Conservation (phyloP, 768 basidiomycete species). For the Heimioporus sp. region DNA sequence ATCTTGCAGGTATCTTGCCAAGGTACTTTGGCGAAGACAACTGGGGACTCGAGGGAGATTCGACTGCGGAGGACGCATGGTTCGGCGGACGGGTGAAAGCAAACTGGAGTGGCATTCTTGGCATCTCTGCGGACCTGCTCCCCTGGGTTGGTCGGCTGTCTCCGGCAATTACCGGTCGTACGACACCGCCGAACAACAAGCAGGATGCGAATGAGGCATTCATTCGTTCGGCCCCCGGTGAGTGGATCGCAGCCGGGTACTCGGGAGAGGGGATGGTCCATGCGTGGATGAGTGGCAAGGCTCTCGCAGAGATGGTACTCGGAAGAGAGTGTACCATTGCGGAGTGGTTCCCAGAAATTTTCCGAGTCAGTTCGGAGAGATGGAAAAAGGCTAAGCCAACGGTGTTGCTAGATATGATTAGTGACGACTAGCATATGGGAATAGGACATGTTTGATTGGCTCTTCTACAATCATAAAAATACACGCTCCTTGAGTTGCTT, state of each 20-base stretch:
- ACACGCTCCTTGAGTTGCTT: too few relatives aligned
- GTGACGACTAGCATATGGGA: neutral
- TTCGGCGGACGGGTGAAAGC: slow-evolving; percentile 49
- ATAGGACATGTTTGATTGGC: too few relatives aligned
- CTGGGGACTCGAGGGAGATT: slow-evolving; percentile 39
- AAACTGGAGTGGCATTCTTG: slow-evolving; percentile 65
- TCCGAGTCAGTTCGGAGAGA: slow-evolving; percentile 46
- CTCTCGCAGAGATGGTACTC: slow-evolving; percentile 58
- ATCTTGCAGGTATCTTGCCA: slow-evolving; percentile 46
- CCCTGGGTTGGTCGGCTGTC: slow-evolving; percentile 77
- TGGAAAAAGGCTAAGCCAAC: slow-evolving; percentile 52
- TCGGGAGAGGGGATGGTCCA: slow-evolving; percentile 74
- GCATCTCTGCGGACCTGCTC: slow-evolving; percentile 54
- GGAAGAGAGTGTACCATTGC: slow-evolving; percentile 32
- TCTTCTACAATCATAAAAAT: too few relatives aligned
- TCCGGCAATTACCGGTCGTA: slow-evolving; percentile 43
- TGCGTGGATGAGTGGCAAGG: slow-evolving; percentile 64
- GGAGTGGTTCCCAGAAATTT: slow-evolving; percentile 51
- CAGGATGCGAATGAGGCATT: neutral
- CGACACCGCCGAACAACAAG: slow-evolving; percentile 9
- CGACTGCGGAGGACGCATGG: slow-evolving; percentile 28
- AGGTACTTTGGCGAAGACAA: slow-evolving; percentile 49
- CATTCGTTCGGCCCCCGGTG: slow-evolving; percentile 43
- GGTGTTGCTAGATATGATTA: slow-evolving; percentile 32
- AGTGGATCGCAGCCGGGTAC: slow-evolving; percentile 74